Evolutionary conservation across 2,329 filamentous ascomycete genomes (phyloP), one percentile per base, ranked within the genome.

Genomic region (Diaporthe sp.): DNA sequence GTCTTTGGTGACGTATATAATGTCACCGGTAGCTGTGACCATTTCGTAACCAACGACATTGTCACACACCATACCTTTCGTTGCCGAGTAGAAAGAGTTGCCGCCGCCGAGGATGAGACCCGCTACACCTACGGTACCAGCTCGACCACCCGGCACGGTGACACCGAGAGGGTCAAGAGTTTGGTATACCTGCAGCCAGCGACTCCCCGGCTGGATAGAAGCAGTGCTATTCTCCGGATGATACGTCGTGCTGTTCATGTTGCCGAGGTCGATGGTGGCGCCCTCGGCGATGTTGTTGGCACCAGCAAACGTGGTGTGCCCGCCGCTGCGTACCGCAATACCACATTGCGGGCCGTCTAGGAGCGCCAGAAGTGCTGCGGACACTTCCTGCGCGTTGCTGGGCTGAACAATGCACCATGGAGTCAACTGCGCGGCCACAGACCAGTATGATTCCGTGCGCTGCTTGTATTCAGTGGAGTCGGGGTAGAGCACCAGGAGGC

Each of bases 211-310:
- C 25, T 61, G 69, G 3, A 71, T 40, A 8, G 55, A 60, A 22
- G 69, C 69, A 9, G 58, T 60, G 8, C 35, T 52, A 5, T 60
- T 58, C 10, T 40, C 42, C 1, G 42, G 30, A 28, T 52, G 40
- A 30, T 71, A 71, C 5, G 55, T 54, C 12, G 69, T 71, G 30
- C 10, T 42, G 55, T 60, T 58, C 69, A 71, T 60, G 19, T 38
- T 57, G 2, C 69, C 69, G 19, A 71, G 69, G 40, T 71, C 69
- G 15, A 71, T 71, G 6, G 69, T 71, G 30, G 28, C 69, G n/a
- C 54, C 68, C 30, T 45, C 40, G 8, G 10, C 15, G 30, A 71
- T 71, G 17, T 45, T 60, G 8, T 61, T 71, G 52, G 69, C 55
- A 17, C 69, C 69, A 10, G 54, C 52, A 10, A 45, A 71, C 2